Base-by-base conservation (phyloP, 1,284 basidiomycete species). In the Malassezia equina region DNA sequence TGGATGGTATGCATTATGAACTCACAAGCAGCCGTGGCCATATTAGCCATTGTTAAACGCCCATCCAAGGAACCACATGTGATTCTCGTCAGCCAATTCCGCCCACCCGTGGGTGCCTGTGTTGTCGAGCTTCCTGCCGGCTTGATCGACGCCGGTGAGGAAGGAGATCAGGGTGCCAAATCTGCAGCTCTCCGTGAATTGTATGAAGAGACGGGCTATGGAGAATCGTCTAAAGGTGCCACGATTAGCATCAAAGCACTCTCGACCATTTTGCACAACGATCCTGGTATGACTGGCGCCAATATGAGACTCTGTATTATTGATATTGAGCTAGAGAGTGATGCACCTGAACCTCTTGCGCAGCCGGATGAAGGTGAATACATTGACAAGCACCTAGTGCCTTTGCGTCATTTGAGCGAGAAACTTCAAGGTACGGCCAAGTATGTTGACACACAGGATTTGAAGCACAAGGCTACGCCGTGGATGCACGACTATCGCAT, bases 41-140 rank as follows among this genome's bases (percentile, higher is more conserved):
- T 75, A 47, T 61, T 71, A 54, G 55, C 70, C 15, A 51, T 74
- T 28, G 63, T 75, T 19, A 60, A 63, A n/a, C 61, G 65, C 0
- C 69, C 72, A 0, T 60, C 58, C 0, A 51, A 44, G 11, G 62
- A 64, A 19, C 62, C 66, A 4, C 63, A 67, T 23, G 58, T 71
- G 2, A 56, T 74, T 6, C 58, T 75, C 23, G 63, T 75, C 34
- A 64, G 64, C 5, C 70, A 72, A 39, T 71, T 65, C 39, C 49
- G 70, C 11, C 63, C 66, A 4, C 67, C 66, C 9, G 63, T 67
- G 0, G 67, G 62, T 7, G 43, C 57, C 24, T 60, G 58, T 31
- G 68, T 71, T 12, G 63, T 75, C 42, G 73, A 75, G 60, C 59
- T 75, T 52, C 72, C 73, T 1, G 73, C 73, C 1, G 73, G 72